Evolutionary conservation across 1,284 basidiomycete genomes (phyloP).

Genomic region (Hortiboletus rubellus): DNA sequence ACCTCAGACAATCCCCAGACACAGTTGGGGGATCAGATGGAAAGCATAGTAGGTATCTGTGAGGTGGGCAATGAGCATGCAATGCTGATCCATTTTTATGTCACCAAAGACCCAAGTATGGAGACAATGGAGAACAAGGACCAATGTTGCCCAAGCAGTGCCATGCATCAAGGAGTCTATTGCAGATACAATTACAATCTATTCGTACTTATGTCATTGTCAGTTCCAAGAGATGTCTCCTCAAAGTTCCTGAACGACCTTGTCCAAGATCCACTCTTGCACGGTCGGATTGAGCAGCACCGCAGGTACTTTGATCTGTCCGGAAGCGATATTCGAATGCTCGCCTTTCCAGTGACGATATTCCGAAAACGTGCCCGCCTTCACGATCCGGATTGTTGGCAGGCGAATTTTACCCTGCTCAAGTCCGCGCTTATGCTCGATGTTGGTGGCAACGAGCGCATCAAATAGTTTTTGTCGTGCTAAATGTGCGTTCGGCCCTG

Average conservation of each 20-base stretch:
- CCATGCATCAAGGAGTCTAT: too few relatives aligned
- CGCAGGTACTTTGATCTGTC: constrained; percentile 23
- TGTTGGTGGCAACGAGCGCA: constrained; percentile 8
- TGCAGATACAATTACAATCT: too few relatives aligned
- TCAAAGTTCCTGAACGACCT: constrained; percentile 9
- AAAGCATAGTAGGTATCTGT: too few relatives aligned
- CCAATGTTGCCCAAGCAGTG: too few relatives aligned
- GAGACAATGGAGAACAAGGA: too few relatives aligned
- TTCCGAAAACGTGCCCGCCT: constrained; percentile 18
- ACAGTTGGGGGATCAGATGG: not conserved
- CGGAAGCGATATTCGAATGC: not conserved
- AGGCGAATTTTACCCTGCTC: constrained; percentile 2
- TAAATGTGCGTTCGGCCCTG: constrained; percentile 9
- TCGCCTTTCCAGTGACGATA: constrained; percentile 13
- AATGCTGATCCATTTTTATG: too few relatives aligned
- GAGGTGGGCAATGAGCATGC: too few relatives aligned
- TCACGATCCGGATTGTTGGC: constrained; percentile 20
- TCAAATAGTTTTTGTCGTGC: constrained; percentile 11
- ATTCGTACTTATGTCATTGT: too few relatives aligned
- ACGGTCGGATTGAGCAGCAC: constrained; percentile 7
- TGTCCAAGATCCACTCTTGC: constrained; percentile 16
- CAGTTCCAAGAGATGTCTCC: not conserved
- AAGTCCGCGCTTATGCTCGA: not conserved
- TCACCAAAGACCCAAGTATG: too few relatives aligned
- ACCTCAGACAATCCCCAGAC: too few relatives aligned